Conservation (phyloP, 2,329 filamentous ascomycete species). For the Aspergillus flavus region DNA sequence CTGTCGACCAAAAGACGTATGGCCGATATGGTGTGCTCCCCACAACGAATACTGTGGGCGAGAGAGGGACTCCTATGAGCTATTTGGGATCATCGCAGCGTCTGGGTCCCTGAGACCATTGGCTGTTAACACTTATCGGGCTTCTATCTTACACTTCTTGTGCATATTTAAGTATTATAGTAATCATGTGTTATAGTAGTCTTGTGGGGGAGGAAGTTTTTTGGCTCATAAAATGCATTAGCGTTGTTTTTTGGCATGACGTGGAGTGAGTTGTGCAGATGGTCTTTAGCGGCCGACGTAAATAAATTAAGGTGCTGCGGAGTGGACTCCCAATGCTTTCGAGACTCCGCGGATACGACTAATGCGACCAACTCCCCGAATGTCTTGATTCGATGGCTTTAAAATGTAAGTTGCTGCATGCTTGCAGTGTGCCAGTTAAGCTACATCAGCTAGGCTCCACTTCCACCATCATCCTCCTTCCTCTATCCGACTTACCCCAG, state of each 20-base stretch:
- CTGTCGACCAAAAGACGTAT: conserved; percentile 93
- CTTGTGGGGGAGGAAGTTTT: background rate
- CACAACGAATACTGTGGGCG: conserved; percentile 43
- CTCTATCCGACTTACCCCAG: conserved; percentile 13
- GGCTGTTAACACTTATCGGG: conserved; percentile 1
- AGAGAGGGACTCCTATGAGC: conserved; percentile 54
- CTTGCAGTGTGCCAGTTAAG: background rate
- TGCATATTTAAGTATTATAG: conserved; percentile 32
- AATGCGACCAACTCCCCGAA: conserved; percentile 28
- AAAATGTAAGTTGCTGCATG: conserved; percentile 39
- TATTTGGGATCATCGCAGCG: conserved; percentile 67
- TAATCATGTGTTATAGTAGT: conserved; percentile 13
- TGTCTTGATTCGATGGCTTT: conserved; percentile 40
- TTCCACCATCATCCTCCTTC: conserved; percentile 6
- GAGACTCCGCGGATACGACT: conserved; percentile 15
- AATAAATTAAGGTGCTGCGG: conserved; percentile 19
- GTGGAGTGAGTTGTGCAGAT: conserved; percentile 29
- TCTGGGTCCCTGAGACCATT: conserved; percentile 63
- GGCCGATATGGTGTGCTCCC: conserved; percentile 89
- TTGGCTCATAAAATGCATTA: conserved; percentile 4
- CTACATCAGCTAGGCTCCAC: background rate
- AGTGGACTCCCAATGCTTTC: background rate
- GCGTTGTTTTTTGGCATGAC: conserved; percentile 5
- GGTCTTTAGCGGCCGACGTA: conserved; percentile 37
- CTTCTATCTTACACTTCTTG: conserved; percentile 25